Base-by-base conservation (phyloP, 2,329 filamentous ascomycete species). In the Ceratocystis colombiana region DNA sequence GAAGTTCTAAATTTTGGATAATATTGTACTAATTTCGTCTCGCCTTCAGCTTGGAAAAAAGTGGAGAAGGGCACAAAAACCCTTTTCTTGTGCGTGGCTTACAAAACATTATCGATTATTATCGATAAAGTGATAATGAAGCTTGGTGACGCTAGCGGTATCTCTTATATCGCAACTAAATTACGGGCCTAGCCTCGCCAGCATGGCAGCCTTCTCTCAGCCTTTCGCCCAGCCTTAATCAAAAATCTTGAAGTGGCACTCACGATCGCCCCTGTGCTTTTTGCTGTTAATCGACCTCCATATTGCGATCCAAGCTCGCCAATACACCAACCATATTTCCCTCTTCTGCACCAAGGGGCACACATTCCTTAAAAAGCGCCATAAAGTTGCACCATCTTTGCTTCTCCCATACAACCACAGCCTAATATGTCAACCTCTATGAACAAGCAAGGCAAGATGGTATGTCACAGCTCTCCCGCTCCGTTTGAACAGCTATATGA, bases 381-480 rank as follows among this genome's bases (percentile, higher is more conserved):
- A 48, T n/a, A 45, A 57, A 33, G 7, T 55, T 20, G 20, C n/a
- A 65, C 30, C 33, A 15, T 22, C 20, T 48, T 22, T 48, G 2
- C n/a, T 22, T 48, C 5, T 30, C 59, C 50, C 50, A 41, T 20
- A 62, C 33, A 68, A 62, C 15, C 59, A 7, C 15, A 44, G 33
- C 61, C 64, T 59, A 65, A 62, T 10, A 87, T 87, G 86, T 84
- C 87, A 75, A 66, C 69, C 67, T 44, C 67, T 55, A 65, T 69
- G 67, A 93, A 96, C 84, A 96, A 96, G 79, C 92, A 96, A 79
- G 94, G 94, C 79, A 97, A 99, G 84, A 97, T 99, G 94, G 94
- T 97, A 82, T 83, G 90, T 86, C 68, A 68, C 53, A 64, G 44
- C 53, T 57, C 15, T 44, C 69, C 69, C 71, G 70, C 70, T 72